These are phyloP conservation scores for Nissolia schottii DNA, from an alignment of 306 rosid genomes.

Conservation along the genomic window DNA sequence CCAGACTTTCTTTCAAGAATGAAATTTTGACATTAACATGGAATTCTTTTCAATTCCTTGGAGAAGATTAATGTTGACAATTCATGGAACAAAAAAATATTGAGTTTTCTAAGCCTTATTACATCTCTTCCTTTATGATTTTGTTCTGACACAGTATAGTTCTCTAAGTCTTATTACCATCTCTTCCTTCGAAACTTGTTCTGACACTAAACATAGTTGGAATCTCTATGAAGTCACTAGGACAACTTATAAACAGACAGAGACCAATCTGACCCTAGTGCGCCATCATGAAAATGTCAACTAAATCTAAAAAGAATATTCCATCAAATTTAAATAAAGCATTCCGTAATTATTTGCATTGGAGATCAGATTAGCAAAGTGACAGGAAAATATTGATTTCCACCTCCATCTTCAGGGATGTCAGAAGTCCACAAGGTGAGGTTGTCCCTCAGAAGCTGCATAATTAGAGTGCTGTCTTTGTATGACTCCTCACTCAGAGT, in stretches of 20 bases:
- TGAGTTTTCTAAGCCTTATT: background rate
- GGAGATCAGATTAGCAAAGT: background rate
- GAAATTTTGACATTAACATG: background rate
- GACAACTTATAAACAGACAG: background rate
- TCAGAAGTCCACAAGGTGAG: slow-evolving; percentile 54
- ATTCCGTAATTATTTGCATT: background rate
- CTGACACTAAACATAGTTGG: background rate
- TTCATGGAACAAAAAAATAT: background rate
- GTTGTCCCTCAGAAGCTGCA: slow-evolving; percentile 57
- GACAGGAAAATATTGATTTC: background rate
- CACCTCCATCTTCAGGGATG: slow-evolving; percentile 39
- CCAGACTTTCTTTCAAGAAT: background rate
- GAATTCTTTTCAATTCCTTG: background rate
- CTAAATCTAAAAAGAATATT: background rate
- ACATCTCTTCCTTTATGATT: background rate
- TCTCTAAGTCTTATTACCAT: background rate
- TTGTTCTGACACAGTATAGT: background rate
- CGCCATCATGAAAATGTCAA: background rate
- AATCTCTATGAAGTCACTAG: background rate
- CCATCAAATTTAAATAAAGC: background rate
- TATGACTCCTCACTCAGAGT: slow-evolving; percentile 45
- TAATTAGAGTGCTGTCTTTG: slow-evolving; percentile 49
- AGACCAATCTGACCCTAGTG: background rate
- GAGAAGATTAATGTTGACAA: background rate
- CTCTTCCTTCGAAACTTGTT: background rate